A percentile compares a stretch with the other conserved stretches of the same genome.
Evolutionary conservation across 2,329 filamentous ascomycete species (phyloP).

Genomic region (Dothistroma septosporum): DNA sequence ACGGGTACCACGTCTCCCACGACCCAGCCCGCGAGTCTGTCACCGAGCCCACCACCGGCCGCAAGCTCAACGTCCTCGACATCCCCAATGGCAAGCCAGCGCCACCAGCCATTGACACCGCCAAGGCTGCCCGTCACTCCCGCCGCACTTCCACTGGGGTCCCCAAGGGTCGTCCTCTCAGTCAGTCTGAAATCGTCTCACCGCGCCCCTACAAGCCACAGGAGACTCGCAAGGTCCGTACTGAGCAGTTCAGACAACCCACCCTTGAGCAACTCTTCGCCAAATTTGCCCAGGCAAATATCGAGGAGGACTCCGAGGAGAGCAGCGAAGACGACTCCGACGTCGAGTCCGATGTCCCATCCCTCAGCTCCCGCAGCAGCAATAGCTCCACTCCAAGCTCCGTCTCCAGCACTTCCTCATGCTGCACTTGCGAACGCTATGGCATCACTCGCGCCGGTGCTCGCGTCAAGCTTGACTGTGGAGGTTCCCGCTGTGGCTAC

Average conservation of each 20-base stretch:
- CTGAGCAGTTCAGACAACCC: conserved; percentile 71
- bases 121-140: conserved; percentile 41
- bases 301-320: conserved; percentile 66
- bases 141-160: conserved; percentile 60
- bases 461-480: conserved; percentile 93
- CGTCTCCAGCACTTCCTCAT: conserved; percentile 50
- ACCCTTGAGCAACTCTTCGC: conserved; percentile 72
- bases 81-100: conserved; percentile 59
- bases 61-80: conserved; percentile 96
- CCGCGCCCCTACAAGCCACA: conserved; percentile 86
- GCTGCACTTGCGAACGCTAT: conserved; percentile 92
- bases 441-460: conserved; percentile 88
- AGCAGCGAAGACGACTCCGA: conserved; percentile 41
- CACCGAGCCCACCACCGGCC: conserved; percentile 92
- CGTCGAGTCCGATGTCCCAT: conserved; percentile 38
- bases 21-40: conserved; percentile 86
- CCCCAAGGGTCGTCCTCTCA: conserved; percentile 82
- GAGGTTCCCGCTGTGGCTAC: conserved; percentile 81
- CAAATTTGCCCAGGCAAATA: conserved; percentile 50
- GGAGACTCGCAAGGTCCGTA: conserved; percentile 81
- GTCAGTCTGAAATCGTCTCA: conserved; percentile 81
- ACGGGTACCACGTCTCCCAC: conserved; percentile 96
- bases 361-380: conserved; percentile 73
- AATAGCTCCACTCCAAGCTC: conserved; percentile 56
- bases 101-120: conserved; percentile 17